Conservation (phyloP, 805 yeast species). For the Candida suzukii region DNA sequence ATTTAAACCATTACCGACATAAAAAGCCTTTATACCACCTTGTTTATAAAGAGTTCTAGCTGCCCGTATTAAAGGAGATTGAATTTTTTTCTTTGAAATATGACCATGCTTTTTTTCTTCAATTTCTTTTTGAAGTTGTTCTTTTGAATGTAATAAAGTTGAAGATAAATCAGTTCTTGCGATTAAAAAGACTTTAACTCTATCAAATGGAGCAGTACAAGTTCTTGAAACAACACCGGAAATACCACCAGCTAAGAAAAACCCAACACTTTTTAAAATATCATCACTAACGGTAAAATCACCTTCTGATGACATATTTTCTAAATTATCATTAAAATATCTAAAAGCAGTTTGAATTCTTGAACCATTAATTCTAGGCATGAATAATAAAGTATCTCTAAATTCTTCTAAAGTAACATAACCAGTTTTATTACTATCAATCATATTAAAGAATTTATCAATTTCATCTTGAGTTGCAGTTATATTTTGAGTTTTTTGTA, state of each 20-base stretch:
- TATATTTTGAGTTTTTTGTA: conserved; percentile 45
- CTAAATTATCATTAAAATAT: conserved; percentile 68
- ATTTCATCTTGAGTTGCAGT: conserved; percentile 46
- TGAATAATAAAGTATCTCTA: conserved; percentile 70
- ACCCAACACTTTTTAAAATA: conserved; percentile 78
- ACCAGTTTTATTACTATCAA: conserved; percentile 55
- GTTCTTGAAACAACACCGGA: conserved; percentile 96
- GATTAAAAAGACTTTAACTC: conserved; percentile 87
- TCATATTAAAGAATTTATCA: conserved; percentile 45
- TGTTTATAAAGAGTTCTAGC: conserved; percentile 74
- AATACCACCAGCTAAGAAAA: conserved; percentile 88
- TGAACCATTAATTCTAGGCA: conserved; percentile 76
- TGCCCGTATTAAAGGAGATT: conserved; percentile 76
- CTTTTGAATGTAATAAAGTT: conserved; percentile 54
- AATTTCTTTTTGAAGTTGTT: conserved; percentile 25
- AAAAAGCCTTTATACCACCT: conserved; percentile 84
- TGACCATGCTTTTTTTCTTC: conserved; percentile 34
- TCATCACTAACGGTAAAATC: conserved; percentile 82
- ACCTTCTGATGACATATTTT: conserved; percentile 83
- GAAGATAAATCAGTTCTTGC: conserved; percentile 82
- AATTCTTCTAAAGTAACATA: conserved; percentile 79
- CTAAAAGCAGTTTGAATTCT: conserved; percentile 75
- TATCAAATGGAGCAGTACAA: conserved; percentile 94
- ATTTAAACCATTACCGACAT: conserved; percentile 92
- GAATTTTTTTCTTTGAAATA: conserved; percentile 38